Evolutionary conservation across 495 filamentous ascomycete genomes (phyloP).

Genomic region (Annulohypoxylon bovei): DNA sequence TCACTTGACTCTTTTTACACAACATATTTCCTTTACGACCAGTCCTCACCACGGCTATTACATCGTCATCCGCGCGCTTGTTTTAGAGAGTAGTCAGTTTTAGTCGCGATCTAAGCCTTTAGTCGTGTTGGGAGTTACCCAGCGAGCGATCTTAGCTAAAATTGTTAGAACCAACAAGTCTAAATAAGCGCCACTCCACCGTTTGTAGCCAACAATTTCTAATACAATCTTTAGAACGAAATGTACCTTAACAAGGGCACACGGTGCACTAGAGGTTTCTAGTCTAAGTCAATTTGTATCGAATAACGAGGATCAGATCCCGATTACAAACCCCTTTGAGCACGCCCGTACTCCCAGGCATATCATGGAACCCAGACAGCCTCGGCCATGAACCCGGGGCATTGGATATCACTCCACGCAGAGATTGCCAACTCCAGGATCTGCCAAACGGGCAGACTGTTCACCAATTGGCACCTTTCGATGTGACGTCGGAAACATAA

Average conservation of each 20-base stretch:
- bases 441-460: not conserved
- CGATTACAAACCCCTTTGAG: conserved; percentile 21
- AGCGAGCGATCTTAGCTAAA: conserved; percentile 25
- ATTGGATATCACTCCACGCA: conserved; percentile 13
- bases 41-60: conserved; percentile 1
- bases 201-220: conserved; percentile 12
- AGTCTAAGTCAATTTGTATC: conserved; percentile 8
- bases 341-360: not conserved
- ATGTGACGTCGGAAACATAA: not conserved
- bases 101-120: conserved; percentile 17
- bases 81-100: conserved; percentile 2
- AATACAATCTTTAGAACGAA: not conserved
- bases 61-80: conserved; percentile 35
- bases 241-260: conserved; percentile 9
- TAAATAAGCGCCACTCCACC: conserved; percentile 20
- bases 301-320: conserved; percentile 28
- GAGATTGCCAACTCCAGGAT: conserved; percentile 1
- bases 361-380: not conserved
- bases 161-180: conserved; percentile 28
- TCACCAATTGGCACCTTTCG: conserved; percentile 12
- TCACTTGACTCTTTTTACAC: conserved; percentile 16
- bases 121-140: conserved; percentile 5
- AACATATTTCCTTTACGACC: not conserved
- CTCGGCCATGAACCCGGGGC: conserved; percentile 8
- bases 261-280: conserved; percentile 20